Conservation (phyloP, 495 filamentous ascomycete species). For the Penicillium odoratum region DNA sequence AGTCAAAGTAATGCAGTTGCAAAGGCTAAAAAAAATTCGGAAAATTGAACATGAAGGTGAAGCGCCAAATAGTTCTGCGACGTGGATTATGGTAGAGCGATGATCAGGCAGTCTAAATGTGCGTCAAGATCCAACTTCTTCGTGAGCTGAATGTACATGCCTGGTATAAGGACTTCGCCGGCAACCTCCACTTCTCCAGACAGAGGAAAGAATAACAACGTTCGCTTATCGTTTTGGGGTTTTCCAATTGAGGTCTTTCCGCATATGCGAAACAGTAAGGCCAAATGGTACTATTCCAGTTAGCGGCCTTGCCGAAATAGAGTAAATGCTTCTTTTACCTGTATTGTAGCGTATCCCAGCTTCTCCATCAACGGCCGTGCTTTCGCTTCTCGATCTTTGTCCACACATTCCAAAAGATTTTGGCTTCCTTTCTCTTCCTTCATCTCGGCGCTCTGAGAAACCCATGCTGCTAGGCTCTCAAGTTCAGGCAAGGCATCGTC, state of each 20-base stretch:
- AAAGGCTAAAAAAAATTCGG: no score
- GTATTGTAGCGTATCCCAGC: constrained; percentile 6
- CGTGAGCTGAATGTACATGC: not conserved
- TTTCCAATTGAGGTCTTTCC: not conserved
- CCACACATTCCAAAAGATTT: constrained; percentile 7
- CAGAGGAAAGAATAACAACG: constrained; percentile 10
- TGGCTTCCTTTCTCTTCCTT: constrained; percentile 4
- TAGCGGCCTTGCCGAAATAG: no score
- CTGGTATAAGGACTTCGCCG: constrained; percentile 4
- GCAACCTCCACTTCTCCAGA: constrained; percentile 5
- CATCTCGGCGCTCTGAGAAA: constrained; percentile 1
- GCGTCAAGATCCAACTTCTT: no score
- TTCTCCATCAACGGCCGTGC: constrained; percentile 5
- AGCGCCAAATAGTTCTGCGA: no score
- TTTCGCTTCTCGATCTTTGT: constrained; percentile 4
- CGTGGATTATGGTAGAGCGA: no score
- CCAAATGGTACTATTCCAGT: not conserved
- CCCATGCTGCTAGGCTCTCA: constrained; percentile 7
- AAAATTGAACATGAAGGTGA: no score
- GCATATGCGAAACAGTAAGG: not conserved
- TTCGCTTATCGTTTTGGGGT: constrained; percentile 2
- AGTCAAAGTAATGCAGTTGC: no score
- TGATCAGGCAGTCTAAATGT: no score
- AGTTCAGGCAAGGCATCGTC: constrained; percentile 8
- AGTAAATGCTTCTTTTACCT: no score